These are phyloP conservation scores for Erigeron canadensis DNA, from an alignment of 129 eudicot genomes.

Conservation along the genomic window DNA sequence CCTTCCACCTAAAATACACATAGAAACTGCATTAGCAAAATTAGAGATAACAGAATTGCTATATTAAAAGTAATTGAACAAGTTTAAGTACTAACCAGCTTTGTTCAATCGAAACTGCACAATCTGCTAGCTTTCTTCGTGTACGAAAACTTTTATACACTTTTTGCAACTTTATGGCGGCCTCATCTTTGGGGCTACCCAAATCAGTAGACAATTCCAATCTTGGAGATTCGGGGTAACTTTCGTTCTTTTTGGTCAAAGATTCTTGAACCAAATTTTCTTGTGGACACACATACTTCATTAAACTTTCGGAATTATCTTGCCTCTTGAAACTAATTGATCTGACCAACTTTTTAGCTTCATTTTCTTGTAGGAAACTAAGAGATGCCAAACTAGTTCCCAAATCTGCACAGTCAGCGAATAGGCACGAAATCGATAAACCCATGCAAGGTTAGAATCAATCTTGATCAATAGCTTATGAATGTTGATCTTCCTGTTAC, in stretches of 20 bases:
- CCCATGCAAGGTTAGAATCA: conserved; percentile 63
- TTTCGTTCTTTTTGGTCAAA: conserved; percentile 25
- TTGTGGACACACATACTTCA: conserved; percentile 36
- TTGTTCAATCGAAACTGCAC: conserved; percentile 93
- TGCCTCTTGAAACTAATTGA: conserved; percentile 48
- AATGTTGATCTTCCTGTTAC: conserved; percentile 35
- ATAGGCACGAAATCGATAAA: conserved; percentile 67
- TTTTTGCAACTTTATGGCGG: conserved; percentile 78
- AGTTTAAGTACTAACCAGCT: conserved; percentile 51
- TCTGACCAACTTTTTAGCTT: conserved; percentile 36
- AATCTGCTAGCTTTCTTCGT: conserved; percentile 91
- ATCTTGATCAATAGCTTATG: conserved; percentile 17
- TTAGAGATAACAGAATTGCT: not conserved
- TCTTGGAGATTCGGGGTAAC: not conserved
- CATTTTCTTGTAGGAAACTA: conserved; percentile 32
- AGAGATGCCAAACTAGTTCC: conserved; percentile 42
- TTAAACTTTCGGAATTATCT: conserved; percentile 34
- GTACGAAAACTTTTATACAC: conserved; percentile 97
- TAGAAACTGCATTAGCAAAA: conserved; percentile 2
- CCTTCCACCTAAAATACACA: conserved; percentile 64
- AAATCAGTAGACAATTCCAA: not conserved
- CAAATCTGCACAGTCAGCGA: conserved; percentile 43
- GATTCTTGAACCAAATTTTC: conserved; percentile 44
- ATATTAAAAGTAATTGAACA: conserved; percentile 2
- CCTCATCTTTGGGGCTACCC: conserved; percentile 6